These are phyloP conservation scores for Cladosporium phlei DNA, from an alignment of 2,329 filamentous ascomycete genomes.

Conservation along the genomic window DNA sequence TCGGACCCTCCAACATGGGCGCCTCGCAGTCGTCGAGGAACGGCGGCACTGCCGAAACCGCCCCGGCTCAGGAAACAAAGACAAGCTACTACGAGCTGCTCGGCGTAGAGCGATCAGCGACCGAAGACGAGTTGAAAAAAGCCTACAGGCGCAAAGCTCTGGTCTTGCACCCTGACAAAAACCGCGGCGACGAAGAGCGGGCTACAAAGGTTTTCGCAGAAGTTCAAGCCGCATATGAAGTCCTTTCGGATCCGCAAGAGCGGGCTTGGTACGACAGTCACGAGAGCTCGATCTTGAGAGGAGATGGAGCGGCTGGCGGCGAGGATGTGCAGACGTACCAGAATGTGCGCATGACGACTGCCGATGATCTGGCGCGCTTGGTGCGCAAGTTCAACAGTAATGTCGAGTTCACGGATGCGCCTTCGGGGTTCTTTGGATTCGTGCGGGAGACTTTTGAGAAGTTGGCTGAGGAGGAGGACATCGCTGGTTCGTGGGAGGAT, in stretches of 20 bases:
- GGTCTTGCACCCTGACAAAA: constrained; percentile 91
- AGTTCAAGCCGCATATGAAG: constrained; percentile 86
- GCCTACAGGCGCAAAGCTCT: constrained; percentile 87
- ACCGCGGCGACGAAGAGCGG: constrained; percentile 76
- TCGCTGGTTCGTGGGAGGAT: constrained; percentile 66
- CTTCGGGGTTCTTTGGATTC: constrained; percentile 79
- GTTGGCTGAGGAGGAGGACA: constrained; percentile 73
- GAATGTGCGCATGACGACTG: constrained; percentile 70
- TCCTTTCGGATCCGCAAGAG: constrained; percentile 94
- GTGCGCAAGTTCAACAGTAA: constrained; percentile 75
- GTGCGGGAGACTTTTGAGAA: constrained; percentile 72
- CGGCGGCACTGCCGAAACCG: not conserved
- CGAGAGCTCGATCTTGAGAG: constrained; percentile 73
- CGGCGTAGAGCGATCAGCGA: constrained; percentile 64
- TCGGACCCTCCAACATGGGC: constrained; percentile 8
- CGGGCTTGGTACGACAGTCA: constrained; percentile 97
- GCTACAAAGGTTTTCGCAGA: constrained; percentile 85
- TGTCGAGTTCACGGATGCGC: constrained; percentile 74
- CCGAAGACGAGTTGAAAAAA: constrained; percentile 89
- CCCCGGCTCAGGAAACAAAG: constrained; percentile 43
- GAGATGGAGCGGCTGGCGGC: constrained; percentile 45
- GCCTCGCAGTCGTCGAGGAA: constrained; percentile 7
- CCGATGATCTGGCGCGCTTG: constrained; percentile 71
- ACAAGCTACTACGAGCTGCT: constrained; percentile 85
- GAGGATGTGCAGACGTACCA: constrained; percentile 56